Conservation (phyloP, 345 rosid genomes). For the Sonneratia alba region DNA sequence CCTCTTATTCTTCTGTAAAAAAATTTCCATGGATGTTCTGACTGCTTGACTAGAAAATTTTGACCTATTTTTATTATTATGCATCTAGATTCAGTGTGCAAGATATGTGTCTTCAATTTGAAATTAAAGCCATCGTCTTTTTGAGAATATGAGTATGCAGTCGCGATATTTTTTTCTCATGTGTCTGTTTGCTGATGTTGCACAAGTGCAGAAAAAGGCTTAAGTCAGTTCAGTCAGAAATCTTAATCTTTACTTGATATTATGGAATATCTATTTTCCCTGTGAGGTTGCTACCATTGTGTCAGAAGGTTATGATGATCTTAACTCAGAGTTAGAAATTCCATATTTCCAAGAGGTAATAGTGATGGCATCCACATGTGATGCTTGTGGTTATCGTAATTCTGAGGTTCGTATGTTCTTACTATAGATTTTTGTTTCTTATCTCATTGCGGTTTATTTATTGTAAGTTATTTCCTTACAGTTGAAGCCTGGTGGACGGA, state of each 20-base stretch:
- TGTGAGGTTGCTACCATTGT: background rate
- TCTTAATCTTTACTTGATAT: background rate
- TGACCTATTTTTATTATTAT: background rate
- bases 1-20: too few species aligned
- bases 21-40: background rate
- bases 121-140: background rate
- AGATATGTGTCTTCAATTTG: background rate
- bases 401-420: slow-evolving; percentile 62
- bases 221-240: background rate
- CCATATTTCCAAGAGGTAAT: slow-evolving; percentile 97
- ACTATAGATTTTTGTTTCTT: background rate
- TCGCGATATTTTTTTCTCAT: background rate
- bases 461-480: slow-evolving; percentile 23
- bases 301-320: slow-evolving; percentile 16
- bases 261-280: background rate
- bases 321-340: slow-evolving; percentile 52
- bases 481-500: slow-evolving; percentile 84
- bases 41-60: background rate
- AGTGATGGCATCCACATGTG: slow-evolving; percentile 94
- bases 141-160: background rate
- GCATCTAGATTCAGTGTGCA: background rate
- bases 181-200: background rate
- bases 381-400: slow-evolving; percentile 81
- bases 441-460: slow-evolving; percentile 5
- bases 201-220: background rate